A percentile compares a stretch with the other conserved stretches of the same genome.
Evolutionary conservation across 371 early-diverging fungal species (phyloP).

Genomic region (Amoeboaphelidium protococcarum): DNA sequence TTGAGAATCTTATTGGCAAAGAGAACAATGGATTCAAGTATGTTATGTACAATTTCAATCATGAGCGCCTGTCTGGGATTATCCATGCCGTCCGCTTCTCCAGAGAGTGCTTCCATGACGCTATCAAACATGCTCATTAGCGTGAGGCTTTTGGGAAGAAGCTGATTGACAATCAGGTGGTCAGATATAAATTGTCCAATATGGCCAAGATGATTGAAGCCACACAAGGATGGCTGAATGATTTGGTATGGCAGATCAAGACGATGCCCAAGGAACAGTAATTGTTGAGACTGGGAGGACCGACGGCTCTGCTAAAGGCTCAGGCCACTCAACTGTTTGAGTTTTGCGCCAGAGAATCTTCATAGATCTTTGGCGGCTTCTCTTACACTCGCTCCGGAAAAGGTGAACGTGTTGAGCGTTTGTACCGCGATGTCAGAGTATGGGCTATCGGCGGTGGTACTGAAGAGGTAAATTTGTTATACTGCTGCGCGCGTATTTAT

Average conservation of each 20-base stretch:
- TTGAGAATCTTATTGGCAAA: background rate
- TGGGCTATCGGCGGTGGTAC: background rate
- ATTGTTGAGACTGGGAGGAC: constrained; percentile 47
- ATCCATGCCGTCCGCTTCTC: constrained; percentile 19
- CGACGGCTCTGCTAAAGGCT: constrained; percentile 62
- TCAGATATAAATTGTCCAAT: constrained; percentile 4
- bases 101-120: background rate
- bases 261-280: constrained; percentile 34
- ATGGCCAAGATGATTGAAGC: background rate
- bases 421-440: constrained; percentile 52
- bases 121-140: constrained; percentile 32
- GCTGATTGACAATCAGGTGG: background rate
- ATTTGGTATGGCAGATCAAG: background rate
- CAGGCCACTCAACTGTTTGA: constrained; percentile 61
- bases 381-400: constrained; percentile 57
- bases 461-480: too few relatives aligned
- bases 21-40: background rate
- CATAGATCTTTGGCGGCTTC: constrained; percentile 71
- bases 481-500: too few relatives aligned
- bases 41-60: background rate
- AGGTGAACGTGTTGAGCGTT: constrained; percentile 58
- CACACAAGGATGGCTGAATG: background rate
- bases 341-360: constrained; percentile 61
- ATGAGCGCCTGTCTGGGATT: background rate
- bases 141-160: background rate